Percentiles rank a stretch among this genome's conserved stretches.
These are phyloP conservation scores for Rhodamnia argentea DNA, from an alignment of 345 rosid species.

Conservation along the genomic window DNA sequence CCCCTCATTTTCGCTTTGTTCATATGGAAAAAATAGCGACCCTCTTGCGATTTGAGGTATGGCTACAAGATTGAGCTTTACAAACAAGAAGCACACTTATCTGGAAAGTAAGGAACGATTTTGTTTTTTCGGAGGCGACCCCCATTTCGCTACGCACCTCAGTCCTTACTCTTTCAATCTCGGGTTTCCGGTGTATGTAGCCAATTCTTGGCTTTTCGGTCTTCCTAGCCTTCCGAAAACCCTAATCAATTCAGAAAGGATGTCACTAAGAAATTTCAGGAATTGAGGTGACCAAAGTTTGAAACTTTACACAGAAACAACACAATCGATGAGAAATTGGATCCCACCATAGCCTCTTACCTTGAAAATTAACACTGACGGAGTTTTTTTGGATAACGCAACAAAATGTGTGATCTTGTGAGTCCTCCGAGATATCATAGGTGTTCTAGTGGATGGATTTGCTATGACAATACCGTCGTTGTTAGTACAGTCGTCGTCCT, in stretches of 20 bases:
- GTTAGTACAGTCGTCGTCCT: too few species aligned
- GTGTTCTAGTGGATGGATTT: too few species aligned
- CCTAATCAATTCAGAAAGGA: too few species aligned
- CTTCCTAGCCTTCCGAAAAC: background rate
- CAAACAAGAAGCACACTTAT: background rate
- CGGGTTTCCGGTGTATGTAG: background rate
- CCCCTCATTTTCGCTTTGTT: too few species aligned
- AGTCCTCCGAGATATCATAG: too few species aligned
- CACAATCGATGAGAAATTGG: background rate
- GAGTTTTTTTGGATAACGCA: background rate
- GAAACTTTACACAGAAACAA: background rate
- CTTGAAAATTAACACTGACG: too few species aligned
- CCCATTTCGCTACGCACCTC: background rate
- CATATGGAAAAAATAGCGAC: too few species aligned
- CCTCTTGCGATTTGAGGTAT: background rate
- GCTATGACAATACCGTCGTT: too few species aligned
- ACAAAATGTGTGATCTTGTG: too few species aligned
- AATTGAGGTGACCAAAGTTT: background rate
- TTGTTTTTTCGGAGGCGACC: too few species aligned
- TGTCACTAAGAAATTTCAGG: background rate
- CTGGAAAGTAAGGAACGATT: too few species aligned
- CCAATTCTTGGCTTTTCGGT: background rate
- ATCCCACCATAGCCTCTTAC: background rate
- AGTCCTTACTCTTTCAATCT: background rate
- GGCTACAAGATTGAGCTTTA: background rate